A percentile compares a stretch with the other conserved stretches of the same genome.
These are phyloP conservation scores for Polyplosphaeria fusca DNA, from an alignment of 495 filamentous ascomycete species.

Conservation along the genomic window DNA sequence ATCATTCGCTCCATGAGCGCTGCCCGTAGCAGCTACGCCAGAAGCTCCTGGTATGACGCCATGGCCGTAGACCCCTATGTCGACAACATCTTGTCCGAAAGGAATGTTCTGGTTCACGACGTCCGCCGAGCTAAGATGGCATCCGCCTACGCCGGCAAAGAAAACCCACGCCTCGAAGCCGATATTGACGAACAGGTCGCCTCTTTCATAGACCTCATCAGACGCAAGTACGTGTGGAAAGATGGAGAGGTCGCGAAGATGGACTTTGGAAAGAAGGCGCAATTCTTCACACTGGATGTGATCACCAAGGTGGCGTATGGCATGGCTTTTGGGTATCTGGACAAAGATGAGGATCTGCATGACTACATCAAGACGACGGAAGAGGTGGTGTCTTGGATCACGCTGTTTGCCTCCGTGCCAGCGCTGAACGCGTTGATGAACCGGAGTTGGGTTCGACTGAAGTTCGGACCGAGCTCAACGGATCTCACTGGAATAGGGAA, in stretches of 20 bases:
- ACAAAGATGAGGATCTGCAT: slow-evolving; percentile 47
- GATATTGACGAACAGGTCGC: slow-evolving; percentile 24
- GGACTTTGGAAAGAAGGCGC: slow-evolving; percentile 43
- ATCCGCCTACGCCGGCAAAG: slow-evolving; percentile 30
- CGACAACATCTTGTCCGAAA: slow-evolving; percentile 21
- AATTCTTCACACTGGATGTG: slow-evolving; percentile 48
- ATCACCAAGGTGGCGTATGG: slow-evolving; percentile 46
- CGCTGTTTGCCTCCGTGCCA: not conserved
- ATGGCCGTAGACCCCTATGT: slow-evolving; percentile 18
- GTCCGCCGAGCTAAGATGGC: slow-evolving; percentile 20
- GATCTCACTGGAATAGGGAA: slow-evolving; percentile 32
- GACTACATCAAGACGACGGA: slow-evolving; percentile 47
- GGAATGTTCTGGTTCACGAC: slow-evolving; percentile 22
- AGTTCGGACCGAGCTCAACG: slow-evolving; percentile 31
- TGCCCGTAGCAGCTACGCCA: slow-evolving; percentile 17
- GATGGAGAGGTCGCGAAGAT: slow-evolving; percentile 29
- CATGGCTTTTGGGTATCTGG: slow-evolving; percentile 41
- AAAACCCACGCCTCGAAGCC: slow-evolving; percentile 21
- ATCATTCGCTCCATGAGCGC: slow-evolving; percentile 29
- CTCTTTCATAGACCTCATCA: slow-evolving; percentile 22
- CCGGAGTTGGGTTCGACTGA: slow-evolving; percentile 2
- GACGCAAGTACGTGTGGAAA: slow-evolving; percentile 36
- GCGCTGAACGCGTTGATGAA: slow-evolving; percentile 7
- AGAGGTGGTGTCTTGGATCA: slow-evolving; percentile 12
- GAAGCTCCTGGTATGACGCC: slow-evolving; percentile 28